Conservation (phyloP, 208 protist species). For the Phytomonas francai region DNA sequence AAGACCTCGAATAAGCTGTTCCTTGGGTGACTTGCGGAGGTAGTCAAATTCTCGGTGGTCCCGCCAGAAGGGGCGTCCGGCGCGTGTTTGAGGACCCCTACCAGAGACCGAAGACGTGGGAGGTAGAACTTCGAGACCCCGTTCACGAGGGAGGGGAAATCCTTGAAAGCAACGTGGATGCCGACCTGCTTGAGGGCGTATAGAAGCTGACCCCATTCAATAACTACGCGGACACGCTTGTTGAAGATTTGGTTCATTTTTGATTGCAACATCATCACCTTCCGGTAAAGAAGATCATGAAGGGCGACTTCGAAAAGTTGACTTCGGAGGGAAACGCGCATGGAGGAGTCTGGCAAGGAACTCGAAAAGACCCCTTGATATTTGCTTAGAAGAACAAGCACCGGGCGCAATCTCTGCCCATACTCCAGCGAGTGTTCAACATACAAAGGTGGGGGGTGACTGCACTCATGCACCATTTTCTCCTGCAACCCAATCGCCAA, state of each 20-base stretch:
- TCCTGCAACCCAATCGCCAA: conserved; percentile 3
- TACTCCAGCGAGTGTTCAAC: conserved; percentile 40
- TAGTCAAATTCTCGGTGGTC: too few relatives aligned
- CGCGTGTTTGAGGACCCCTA: conserved; percentile 18
- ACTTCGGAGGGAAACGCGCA: conserved; percentile 24
- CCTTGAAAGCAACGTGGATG: conserved; percentile 15
- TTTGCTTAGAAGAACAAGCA: conserved; percentile 44
- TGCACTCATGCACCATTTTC: conserved; percentile 14
- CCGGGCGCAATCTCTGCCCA: conserved; percentile 42
- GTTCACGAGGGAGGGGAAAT: conserved; percentile 38
- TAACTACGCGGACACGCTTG: conserved; percentile 35
- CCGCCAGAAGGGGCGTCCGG: too few relatives aligned
- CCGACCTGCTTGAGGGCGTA: conserved; percentile 16
- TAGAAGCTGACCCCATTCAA: conserved; percentile 64
- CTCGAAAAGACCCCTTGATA: conserved; percentile 21
- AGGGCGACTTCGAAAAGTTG: conserved; percentile 54
- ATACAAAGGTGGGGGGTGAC: conserved; percentile 25
- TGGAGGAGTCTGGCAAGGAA: conserved; percentile 1
- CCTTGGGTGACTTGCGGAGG: too few relatives aligned
- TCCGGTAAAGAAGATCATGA: conserved; percentile 38
- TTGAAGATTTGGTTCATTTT: conserved; percentile 34
- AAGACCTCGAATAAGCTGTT: conserved; percentile 31
- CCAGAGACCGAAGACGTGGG: conserved; percentile 35
- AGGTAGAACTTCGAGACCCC: conserved; percentile 34
- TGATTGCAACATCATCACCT: conserved; percentile 27